Conservation (phyloP, 2,329 filamentous ascomycete genomes). For the Colletotrichum agaves region DNA sequence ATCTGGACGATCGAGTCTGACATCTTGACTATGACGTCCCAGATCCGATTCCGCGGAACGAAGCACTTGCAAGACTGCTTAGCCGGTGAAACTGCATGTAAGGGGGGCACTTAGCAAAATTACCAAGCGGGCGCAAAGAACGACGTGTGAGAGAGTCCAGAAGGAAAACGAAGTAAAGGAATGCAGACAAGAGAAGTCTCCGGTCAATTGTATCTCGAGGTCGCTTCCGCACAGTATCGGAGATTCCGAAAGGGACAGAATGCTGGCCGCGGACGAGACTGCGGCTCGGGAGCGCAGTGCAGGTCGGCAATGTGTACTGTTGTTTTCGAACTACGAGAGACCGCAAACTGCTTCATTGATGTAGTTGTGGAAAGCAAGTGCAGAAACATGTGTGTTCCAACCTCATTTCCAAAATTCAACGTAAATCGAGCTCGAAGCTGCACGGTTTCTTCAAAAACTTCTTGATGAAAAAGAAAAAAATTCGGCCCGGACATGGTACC, state of each 20-base stretch:
- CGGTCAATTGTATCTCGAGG: background rate
- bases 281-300: background rate
- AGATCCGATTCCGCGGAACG: slow-evolving; percentile 23
- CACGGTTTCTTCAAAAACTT: background rate
- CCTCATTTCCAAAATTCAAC: background rate
- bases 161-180: background rate
- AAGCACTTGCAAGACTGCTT: slow-evolving; percentile 32
- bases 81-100: background rate
- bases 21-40: slow-evolving; percentile 34
- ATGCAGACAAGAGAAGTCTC: background rate
- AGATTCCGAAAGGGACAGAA: background rate
- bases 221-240: background rate
- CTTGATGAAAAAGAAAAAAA: background rate
- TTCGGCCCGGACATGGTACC: background rate
- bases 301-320: background rate
- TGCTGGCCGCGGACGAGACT: background rate
- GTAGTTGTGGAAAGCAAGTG: no score
- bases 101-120: background rate
- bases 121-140: background rate
- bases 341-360: no score
- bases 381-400: background rate
- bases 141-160: background rate
- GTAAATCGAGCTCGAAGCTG: background rate
- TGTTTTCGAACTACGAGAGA: background rate
- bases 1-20: slow-evolving; percentile 36